Base-by-base conservation (phyloP, 2,329 filamentous ascomycete genomes). In the Nothopassalora personata region DNA sequence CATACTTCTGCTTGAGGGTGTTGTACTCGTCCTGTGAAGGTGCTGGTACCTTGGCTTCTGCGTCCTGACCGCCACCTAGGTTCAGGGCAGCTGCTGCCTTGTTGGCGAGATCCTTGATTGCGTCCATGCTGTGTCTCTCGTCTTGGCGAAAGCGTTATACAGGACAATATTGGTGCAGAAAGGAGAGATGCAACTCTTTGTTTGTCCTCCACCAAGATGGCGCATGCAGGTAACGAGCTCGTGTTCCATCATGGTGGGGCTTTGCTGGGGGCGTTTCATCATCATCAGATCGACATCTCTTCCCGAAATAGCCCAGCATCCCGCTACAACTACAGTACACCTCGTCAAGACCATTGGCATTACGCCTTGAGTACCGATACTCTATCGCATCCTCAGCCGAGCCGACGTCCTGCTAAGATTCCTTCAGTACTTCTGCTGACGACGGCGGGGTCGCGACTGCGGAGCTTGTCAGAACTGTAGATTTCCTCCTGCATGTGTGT, bases 1-100 rank as follows among this genome's bases (percentile, higher is more conserved):
- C 79, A 77, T 92, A 96, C 73, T 87, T 88, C 64, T 86, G 78
- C 74, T 83, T 84, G 45, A 95, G 83, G 67, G 84, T 76, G 57
- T 84, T 80, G 68, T 91, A 77, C 71, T 90, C 83, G 64, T 89
- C 83, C 59, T 83, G 74, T 39, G 83, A 82, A 60, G 90, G 86
- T 67, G 83, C 79, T 47, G 75, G 71, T 48, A 75, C 74, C 30
- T 77, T 70, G 47, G 69, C 68, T 46, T 66, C 70, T 50, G 60
- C 33, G 39, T 53, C 43, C 27, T 51, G 53, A 64, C 68, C 61
- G 60, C 58, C 63, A 34, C 63, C 62, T n/a, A 66, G 47, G 43
- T 66, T 56, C 43, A 66, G 60, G n/a, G 62, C 59, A 19, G 61
- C 60, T 19, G 62, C 62, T 33, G 60, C 56, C 53, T 66, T 64